A percentile compares a stretch with the other conserved stretches of the same genome.
These are phyloP conservation scores for Sphagnum fallax DNA, from an alignment of 228 moss, liverwort and hornwort genomes.

Conservation along the genomic window DNA sequence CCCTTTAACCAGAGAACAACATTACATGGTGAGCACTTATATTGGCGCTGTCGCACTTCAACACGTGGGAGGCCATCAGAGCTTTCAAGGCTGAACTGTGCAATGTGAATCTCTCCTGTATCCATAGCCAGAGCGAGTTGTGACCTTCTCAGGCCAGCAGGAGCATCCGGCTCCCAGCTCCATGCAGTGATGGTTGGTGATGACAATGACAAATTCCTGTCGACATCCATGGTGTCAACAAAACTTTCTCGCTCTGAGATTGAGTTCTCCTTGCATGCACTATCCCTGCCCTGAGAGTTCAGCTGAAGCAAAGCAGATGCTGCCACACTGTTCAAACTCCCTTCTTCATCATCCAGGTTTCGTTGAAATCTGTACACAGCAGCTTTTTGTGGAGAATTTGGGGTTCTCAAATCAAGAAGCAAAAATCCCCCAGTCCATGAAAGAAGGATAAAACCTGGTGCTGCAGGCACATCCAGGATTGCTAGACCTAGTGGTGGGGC, in stretches of 20 bases:
- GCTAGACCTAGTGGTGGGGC: conserved; percentile 35
- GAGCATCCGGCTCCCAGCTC: conserved; percentile 89
- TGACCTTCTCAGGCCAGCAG: conserved; percentile 36
- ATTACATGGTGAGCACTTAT: conserved; percentile 78
- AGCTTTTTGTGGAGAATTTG: conserved; percentile 50
- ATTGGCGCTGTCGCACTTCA: conserved; percentile 61
- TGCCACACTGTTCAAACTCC: conserved; percentile 73
- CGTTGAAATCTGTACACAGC: conserved; percentile 45
- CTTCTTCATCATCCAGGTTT: conserved; percentile 68
- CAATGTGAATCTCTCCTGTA: conserved; percentile 82
- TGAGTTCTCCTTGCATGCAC: conserved; percentile 37
- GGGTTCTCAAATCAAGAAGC: conserved; percentile 76
- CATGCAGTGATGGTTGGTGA: conserved; percentile 72
- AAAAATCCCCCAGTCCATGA: conserved; percentile 67
- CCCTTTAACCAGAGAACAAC: conserved; percentile 83
- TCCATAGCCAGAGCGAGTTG: conserved; percentile 76
- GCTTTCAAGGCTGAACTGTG: conserved; percentile 40
- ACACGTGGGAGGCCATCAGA: conserved; percentile 44
- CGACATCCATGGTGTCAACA: conserved; percentile 21
- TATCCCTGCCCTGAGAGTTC: conserved; percentile 52
- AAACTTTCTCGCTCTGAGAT: conserved; percentile 2
- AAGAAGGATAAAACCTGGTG: conserved; percentile 80
- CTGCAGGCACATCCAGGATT: conserved; percentile 72
- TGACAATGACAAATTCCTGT: conserved; percentile 16
- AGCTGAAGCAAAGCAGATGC: conserved; percentile 93